Evolutionary conservation across 306 rosid species (phyloP), one percentile per base, ranked within the genome.

Genomic region (Astragalus membranaceus): DNA sequence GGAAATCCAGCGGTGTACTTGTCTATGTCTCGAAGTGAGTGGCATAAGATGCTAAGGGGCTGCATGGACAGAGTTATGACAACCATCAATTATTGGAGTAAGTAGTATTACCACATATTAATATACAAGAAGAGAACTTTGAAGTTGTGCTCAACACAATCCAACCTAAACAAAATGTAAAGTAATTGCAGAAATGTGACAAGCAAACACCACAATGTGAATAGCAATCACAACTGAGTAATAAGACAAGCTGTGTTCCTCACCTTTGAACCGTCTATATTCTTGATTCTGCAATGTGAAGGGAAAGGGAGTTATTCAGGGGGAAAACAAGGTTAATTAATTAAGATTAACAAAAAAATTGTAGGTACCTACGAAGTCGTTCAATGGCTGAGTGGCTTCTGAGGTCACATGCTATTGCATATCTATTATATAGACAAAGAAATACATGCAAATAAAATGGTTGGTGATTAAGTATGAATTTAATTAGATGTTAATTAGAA

Each of bases 21-120:
- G 79, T 93, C 97, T 50, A 93, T 87, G 80, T 90, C 98, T 44
- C 89, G 92, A 75, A 93, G 85, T 67, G 98, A 88, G 86, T 82
- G 94, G 87, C 98, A 90, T 75, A 90, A 78, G 76, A 93, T 88
- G 87, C 94, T 88, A 65, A 93, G 97, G 54, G 98, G 96, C 98
- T 93, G 92, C 81, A 81, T 32, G 62, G 10, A 47, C 23, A 69
- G 43, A 52, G 48, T 39, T 37, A 73, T 43, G 36, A 61, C 47
- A 73, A 57, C 10, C 46, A 69, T 36, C 32, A 69, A 58, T 43
- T 8, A 55, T 10, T 44, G 1, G 17, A 49, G 7, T 8, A 42
- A 62, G 69, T 53, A 64, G 56, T 73, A 78, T 47, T 53, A 73
- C 43, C 20, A 7, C 54, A 57, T 10, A 37, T 8, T 60, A 13